Conservation (phyloP, 2,329 filamentous ascomycete genomes). For the Aureobasidium sp. region DNA sequence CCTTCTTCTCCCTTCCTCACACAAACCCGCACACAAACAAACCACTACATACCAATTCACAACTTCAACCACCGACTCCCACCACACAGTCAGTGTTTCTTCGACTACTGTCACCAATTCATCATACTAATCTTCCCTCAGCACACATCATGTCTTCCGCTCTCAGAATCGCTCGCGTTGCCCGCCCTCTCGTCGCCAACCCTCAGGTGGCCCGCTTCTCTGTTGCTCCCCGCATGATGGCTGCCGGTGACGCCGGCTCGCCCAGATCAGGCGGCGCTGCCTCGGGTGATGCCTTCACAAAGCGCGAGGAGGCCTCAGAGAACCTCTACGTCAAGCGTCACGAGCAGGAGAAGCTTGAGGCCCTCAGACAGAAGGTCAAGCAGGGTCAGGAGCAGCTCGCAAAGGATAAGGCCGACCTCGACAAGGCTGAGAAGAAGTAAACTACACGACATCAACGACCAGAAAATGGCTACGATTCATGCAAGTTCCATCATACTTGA, state of each 20-base stretch:
- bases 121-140: neutral
- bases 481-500: neutral
- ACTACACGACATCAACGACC: neutral
- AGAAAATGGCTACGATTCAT: conserved; percentile 3
- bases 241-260: conserved; percentile 37
- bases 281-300: conserved; percentile 79
- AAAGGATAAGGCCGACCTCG: conserved; percentile 26
- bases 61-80: neutral
- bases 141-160: conserved; percentile 18
- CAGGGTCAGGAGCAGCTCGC: conserved; percentile 24
- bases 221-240: conserved; percentile 36
- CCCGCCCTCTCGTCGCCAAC: conserved; percentile 32
- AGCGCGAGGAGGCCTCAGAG: conserved; percentile 82
- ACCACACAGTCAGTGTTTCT: neutral
- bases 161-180: conserved; percentile 31
- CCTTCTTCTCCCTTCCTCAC: neutral
- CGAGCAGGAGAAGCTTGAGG: conserved; percentile 71
- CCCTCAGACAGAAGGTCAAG: conserved; percentile 31
- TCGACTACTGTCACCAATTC: neutral
- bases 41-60: neutral
- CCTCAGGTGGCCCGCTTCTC: conserved; percentile 34
- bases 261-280: conserved; percentile 36
- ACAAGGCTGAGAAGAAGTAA: conserved; percentile 21
- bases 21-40: conserved; percentile 3
- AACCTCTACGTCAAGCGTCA: conserved; percentile 77